Evolutionary conservation across 805 yeast species (phyloP), one percentile per base, ranked within the genome.

Genomic region (Spencermartinsiella europaea): DNA sequence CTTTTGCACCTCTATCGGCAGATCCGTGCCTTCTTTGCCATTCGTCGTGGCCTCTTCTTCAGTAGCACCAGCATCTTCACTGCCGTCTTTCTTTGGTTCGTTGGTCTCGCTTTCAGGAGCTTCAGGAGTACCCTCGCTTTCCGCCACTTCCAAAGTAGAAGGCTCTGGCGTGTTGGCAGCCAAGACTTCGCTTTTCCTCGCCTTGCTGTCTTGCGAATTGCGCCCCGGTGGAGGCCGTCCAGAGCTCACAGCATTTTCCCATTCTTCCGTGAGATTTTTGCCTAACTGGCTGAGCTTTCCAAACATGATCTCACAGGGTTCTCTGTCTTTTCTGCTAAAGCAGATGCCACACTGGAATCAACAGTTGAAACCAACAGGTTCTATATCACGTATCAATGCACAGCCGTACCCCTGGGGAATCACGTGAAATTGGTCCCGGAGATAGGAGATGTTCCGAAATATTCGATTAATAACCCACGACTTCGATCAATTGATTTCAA

Each of bases 261-360:
- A 58, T 61, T 83, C 89, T 45, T 83, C 89, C 5, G 77, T 66
- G 33, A 83, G 58, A 45, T 77, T 79, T 66, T 83, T 81, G 43
- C 83, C 75, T 7, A 81, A 58, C 67, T 83, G 87, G 8, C 82
- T 70, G 38, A 81, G 63, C 57, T 77, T 73, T 38, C 76, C 72
- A 56, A 79, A 74, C 84, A 79, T 79, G 42, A 43, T 10, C 8
- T 8, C 15, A 34, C 15, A 10, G 17, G 15, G 17, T n/a, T 34
- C n/a, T n/a, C n/a, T n/a, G n/a, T n/a, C n/a, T n/a, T n/a, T n/a
- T n/a, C n/a, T n/a, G n/a, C n/a, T n/a, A n/a, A n/a, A n/a, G n/a
- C n/a, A n/a, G n/a, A n/a, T n/a, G n/a, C n/a, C n/a, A n/a, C n/a
- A n/a, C n/a, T n/a, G n/a, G n/a, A n/a, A n/a, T n/a, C n/a, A n/a